Evolutionary conservation across 352 stramenopile species (phyloP), one percentile per base, ranked within the genome.

Genomic region (Phytophthora syringae): DNA sequence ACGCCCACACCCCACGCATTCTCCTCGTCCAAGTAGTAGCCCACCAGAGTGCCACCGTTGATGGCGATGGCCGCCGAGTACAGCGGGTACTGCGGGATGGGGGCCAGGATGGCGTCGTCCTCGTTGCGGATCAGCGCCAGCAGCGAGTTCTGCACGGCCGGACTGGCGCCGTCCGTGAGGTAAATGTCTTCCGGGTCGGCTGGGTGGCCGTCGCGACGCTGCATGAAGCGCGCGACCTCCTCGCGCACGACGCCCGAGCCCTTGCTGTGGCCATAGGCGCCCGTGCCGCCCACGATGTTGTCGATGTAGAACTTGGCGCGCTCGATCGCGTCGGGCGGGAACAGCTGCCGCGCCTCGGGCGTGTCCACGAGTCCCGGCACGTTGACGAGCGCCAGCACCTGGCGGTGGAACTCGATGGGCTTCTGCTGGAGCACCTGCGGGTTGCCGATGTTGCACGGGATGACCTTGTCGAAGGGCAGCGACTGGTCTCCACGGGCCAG

Each of bases 21-120:
- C n/a, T 87, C 69, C 82, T 99, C 98, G 73, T 99, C 90, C 25
- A 99, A 74, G 69, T 97, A 99, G 84, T 99, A 99, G 12, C 95
- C 95, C 16, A 98, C 91, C 40, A 99, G 86, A 28, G 92, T 80
- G 52, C 96, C 97, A 45, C 93, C 92, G 48, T 98, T 92, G 51
- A 99, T 84, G 32, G 97, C 93, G 37, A 99, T 97, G n/a, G 94
- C 90, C 5, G 98, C 98, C 58, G 94, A 99, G 82, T 99, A 99
- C 18, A 99, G 88, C 27, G 98, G 98, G 78, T 99, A 99, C 85
- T 99, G 98, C 32, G 98, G 98, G 67, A 99, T 99, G 18, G 98
- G 98, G 45, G 98, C 92, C 67, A 99, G 78, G 61, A 99, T 94
- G 24, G 90, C 84, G 60, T 94, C 85, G 48, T 92, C 72, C 43